These are phyloP conservation scores for Blastocystis sp. DNA, from an alignment of 352 stramenopile species.

Conservation along the genomic window DNA sequence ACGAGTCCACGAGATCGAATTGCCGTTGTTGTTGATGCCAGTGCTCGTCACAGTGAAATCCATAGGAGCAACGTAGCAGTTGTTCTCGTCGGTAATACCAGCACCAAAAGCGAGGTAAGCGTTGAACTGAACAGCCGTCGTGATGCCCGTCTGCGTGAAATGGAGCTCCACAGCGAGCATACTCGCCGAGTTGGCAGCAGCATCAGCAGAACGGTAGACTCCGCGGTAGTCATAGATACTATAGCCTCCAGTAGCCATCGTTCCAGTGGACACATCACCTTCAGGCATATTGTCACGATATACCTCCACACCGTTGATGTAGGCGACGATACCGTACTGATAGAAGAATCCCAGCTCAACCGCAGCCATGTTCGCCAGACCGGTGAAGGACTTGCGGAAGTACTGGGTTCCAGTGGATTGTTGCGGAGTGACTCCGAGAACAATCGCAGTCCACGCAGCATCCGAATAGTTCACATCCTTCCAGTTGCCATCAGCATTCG, in stretches of 20 bases:
- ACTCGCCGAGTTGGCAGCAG: not conserved
- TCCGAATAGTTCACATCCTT: not conserved
- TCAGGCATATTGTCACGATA: slow-evolving; percentile 10
- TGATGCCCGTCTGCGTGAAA: not conserved
- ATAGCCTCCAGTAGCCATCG: not conserved
- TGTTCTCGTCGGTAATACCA: not conserved
- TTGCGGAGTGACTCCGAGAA: no score
- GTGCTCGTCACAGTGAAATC: not conserved
- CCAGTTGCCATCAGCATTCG: not conserved
- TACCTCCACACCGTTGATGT: slow-evolving; percentile 20
- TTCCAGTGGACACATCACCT: not conserved
- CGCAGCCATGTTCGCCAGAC: not conserved
- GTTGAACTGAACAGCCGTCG: not conserved
- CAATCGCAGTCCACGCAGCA: not conserved
- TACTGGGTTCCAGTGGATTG: slow-evolving; percentile 4
- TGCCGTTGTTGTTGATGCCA: not conserved
- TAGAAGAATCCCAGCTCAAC: not conserved
- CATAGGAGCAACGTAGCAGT: not conserved
- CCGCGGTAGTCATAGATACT: not conserved
- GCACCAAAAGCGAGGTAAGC: not conserved
- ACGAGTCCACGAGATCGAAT: not conserved
- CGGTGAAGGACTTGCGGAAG: not conserved
- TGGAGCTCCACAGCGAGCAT: slow-evolving; percentile 9
- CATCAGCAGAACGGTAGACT: not conserved
- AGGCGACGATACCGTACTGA: slow-evolving; percentile 15